These are phyloP conservation scores for Wickerhamiella occidentalis DNA, from an alignment of 805 yeast species.

Conservation along the genomic window DNA sequence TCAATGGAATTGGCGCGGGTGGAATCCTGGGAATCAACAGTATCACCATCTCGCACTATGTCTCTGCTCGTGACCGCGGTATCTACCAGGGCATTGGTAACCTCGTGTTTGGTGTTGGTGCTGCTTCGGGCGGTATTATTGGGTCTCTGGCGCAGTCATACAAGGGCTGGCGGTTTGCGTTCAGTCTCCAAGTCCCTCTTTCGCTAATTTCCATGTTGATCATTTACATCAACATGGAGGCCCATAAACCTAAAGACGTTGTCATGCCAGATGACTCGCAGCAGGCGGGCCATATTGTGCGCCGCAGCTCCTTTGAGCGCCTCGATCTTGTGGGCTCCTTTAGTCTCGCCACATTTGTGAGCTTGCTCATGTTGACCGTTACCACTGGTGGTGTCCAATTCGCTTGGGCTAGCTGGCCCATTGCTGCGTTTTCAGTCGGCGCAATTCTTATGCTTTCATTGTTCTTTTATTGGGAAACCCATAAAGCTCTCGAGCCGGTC, in stretches of 20 bases:
- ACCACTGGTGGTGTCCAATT: conserved; percentile 52
- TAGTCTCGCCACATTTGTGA: conserved; percentile 44
- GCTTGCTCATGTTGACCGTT: conserved; percentile 48
- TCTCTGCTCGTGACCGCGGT: conserved; percentile 66
- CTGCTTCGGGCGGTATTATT: conserved; percentile 53
- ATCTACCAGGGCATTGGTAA: conserved; percentile 74
- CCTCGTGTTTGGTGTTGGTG: conserved; percentile 64
- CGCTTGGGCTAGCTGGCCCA: conserved; percentile 33
- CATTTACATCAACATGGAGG: conserved; percentile 18
- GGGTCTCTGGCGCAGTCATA: conserved; percentile 42
- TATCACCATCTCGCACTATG: conserved; percentile 63
- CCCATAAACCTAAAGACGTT: conserved; percentile 9
- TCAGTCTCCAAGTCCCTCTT: conserved; percentile 32
- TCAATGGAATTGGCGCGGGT: conserved; percentile 88
- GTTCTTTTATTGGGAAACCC: conserved; percentile 43
- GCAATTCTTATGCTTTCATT: conserved; percentile 23
- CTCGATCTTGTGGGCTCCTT: conserved; percentile 57
- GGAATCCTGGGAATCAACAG: conserved; percentile 68
- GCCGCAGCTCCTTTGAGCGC: conserved; percentile 38
- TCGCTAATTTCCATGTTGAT: conserved; percentile 31
- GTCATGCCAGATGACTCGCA: conserved; percentile 20
- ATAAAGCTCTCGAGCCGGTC: conserved; percentile 51
- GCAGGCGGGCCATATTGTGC: conserved; percentile 27
- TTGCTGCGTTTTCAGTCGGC: conserved; percentile 31
- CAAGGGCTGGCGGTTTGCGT: conserved; percentile 55